phyloP scores from a whole-genome alignment of 2,329 filamentous ascomycete genomes.

The Aspergillus costaricaensis region DNA sequence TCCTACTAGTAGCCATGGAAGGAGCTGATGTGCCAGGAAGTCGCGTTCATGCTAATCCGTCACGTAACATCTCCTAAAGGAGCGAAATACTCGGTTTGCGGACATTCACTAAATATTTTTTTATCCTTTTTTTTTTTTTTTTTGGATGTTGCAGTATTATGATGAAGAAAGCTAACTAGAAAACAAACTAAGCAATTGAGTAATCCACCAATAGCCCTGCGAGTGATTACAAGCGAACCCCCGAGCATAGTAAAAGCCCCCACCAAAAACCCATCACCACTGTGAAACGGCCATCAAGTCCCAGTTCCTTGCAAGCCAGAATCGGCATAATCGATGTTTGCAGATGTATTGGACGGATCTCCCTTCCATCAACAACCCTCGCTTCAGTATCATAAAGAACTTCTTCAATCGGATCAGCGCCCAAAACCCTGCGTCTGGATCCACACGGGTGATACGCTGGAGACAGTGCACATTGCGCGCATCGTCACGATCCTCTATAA shows the following conservation, averaged over 20 bases:
- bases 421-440: slow-evolving; percentile 41
- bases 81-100: no score
- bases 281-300: not conserved
- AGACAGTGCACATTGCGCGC: slow-evolving; percentile 40
- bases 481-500: slow-evolving; percentile 36
- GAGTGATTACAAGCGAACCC: not conserved
- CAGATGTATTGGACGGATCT: slow-evolving; percentile 44
- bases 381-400: slow-evolving; percentile 41
- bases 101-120: no score
- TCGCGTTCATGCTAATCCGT: no score
- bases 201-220: not conserved
- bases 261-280: not conserved
- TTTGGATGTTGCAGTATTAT: no score
- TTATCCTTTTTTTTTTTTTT: no score
- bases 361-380: slow-evolving; percentile 16
- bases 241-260: not conserved
- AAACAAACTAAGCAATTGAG: not conserved
- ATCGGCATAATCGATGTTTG: slow-evolving; percentile 44
- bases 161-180: no score
- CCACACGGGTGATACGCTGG: slow-evolving; percentile 42
- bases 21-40: no score
- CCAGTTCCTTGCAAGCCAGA: not conserved
- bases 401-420: slow-evolving; percentile 38
- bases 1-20: no score
- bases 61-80: no score